phyloP scores from a whole-genome alignment of 441 rosid genomes.

The Macaranga tanarius region DNA sequence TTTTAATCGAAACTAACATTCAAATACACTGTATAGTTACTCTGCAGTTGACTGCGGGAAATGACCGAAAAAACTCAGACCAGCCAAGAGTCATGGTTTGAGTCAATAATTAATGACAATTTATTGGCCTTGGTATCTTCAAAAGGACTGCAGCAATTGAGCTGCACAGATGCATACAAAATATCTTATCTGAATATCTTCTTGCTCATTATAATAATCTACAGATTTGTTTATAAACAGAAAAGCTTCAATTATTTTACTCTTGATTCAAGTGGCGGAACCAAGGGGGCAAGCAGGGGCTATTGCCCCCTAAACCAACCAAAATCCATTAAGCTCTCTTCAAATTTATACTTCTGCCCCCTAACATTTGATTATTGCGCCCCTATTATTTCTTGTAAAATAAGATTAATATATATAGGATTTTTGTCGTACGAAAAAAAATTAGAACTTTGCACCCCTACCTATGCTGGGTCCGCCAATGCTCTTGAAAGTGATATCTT shows the following conservation, averaged over 20 bases:
- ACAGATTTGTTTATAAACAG: not conserved
- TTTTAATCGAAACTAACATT: conserved; percentile 2
- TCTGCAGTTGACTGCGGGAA: not conserved
- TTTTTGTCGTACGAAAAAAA: too few species aligned
- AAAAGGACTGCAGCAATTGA: not conserved
- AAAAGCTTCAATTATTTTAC: not conserved
- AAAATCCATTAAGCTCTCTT: too few species aligned
- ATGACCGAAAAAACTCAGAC: not conserved
- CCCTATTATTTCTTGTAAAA: too few species aligned
- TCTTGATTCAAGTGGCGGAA: too few species aligned
- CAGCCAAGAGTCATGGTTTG: not conserved
- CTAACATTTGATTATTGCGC: too few species aligned
- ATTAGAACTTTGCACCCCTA: too few species aligned
- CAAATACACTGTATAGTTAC: not conserved
- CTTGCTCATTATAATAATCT: not conserved
- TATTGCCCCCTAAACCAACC: too few species aligned
- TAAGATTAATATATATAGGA: too few species aligned
- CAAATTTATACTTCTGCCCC: too few species aligned
- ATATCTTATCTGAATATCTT: not conserved
- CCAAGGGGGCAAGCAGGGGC: too few species aligned
- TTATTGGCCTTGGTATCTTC: not conserved
- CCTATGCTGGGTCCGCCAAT: too few species aligned
- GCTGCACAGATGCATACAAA: not conserved
- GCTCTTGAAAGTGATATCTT: conserved; percentile 9
- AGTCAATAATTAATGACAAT: not conserved